Evolutionary conservation across 352 stramenopile genomes (phyloP), one percentile per base, ranked within the genome.

Genomic region (Pythium sukuiense): DNA sequence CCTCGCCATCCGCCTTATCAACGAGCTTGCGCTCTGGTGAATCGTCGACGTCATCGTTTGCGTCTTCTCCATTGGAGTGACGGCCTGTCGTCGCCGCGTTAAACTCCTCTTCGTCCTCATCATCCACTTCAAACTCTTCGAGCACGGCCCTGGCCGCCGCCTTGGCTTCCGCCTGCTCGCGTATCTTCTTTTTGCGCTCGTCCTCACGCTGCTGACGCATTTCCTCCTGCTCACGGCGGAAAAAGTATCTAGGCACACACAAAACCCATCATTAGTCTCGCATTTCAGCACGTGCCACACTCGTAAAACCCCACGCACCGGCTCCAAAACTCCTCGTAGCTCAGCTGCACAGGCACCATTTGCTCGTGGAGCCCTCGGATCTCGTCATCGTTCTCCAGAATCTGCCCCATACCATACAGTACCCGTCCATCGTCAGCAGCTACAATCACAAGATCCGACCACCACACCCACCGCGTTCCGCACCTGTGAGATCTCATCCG

Each of bases 261-360:
- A 16, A 43, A 16, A 20, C 11, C 24, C 6, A 20, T 58, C 5
- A 30, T 35, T 29, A 52, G n/a, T n/a, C n/a, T 52, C 7, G 20
- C 5, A 1, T 11, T 3, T 29, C 45, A 27, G 29, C 6, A 58
- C 2, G 30, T 24, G 20, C 20, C 20, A 24, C 20, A 24, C 20
- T 24, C 20, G 20, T 24, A 46, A 49, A 33, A 24, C 8, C 5
- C 18, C 16, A 35, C 57, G 33, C 74, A 95, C 77, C 86, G 79
- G 58, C 78, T 74, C 87, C 87, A 95, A 57, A 95, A 95, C 71
- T 95, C 87, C 59, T 92, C 83, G 60, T 90, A 88, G 55, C 74
- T 87, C 48, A 95, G 59, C 48, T 92, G 76, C 55, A 89, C 69
- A 5, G 87, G 87, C 45, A 95, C 87, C 56, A 95, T 69, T 54